These are phyloP conservation scores for Fusarium sp. DNA, from an alignment of 2,329 filamentous ascomycete species.

Conservation along the genomic window DNA sequence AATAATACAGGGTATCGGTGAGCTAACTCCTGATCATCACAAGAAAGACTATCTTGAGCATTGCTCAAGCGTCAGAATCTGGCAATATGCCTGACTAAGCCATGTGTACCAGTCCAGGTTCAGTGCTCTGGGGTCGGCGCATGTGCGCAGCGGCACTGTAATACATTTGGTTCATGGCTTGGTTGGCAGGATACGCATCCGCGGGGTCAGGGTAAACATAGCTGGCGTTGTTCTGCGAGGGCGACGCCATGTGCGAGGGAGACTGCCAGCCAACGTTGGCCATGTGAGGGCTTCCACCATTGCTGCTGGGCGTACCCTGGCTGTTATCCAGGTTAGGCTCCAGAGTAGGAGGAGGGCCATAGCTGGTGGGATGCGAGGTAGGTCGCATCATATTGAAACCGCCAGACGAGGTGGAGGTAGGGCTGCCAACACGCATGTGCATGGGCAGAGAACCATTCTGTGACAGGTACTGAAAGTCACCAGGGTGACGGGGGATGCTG, in stretches of 20 bases:
- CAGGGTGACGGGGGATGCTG: conserved; percentile 69
- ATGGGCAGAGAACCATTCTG: conserved; percentile 80
- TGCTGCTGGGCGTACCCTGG: conserved; percentile 71
- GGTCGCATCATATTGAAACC: conserved; percentile 66
- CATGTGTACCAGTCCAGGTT: conserved; percentile 62
- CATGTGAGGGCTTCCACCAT: conserved; percentile 88
- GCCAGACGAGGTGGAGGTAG: conserved; percentile 71
- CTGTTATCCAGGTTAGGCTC: conserved; percentile 86
- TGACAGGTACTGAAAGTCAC: conserved; percentile 76
- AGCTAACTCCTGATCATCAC: conserved; percentile 15
- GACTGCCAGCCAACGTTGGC: conserved; percentile 84
- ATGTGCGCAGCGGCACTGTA: conserved; percentile 71
- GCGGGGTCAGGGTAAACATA: conserved; percentile 83
- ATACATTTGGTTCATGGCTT: conserved; percentile 73
- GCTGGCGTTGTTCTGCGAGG: conserved; percentile 70
- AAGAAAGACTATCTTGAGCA: not conserved
- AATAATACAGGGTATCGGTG: conserved; percentile 38
- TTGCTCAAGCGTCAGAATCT: conserved; percentile 16
- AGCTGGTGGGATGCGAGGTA: conserved; percentile 85
- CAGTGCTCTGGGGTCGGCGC: conserved; percentile 77
- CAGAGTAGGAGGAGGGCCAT: conserved; percentile 83
- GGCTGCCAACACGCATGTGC: conserved; percentile 80
- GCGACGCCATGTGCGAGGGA: conserved; percentile 76
- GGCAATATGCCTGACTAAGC: conserved; percentile 42
- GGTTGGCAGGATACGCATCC: conserved; percentile 71